Conservation (phyloP, 306 rosid species). For the Lagenaria siceraria region DNA sequence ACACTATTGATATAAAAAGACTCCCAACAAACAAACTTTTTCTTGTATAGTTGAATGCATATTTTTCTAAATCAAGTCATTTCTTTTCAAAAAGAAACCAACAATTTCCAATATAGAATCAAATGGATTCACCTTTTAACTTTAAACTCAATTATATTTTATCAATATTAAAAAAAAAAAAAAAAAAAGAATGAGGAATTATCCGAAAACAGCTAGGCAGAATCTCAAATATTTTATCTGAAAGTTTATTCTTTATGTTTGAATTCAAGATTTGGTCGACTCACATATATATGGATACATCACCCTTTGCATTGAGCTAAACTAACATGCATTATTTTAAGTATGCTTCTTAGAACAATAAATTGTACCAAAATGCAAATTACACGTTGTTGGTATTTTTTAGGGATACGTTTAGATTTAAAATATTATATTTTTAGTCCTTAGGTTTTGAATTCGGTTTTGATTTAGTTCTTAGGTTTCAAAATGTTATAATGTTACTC, state of each 20-base stretch:
- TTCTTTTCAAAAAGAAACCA: not conserved
- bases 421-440: too few relatives aligned
- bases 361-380: too few relatives aligned
- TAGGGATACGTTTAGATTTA: too few relatives aligned
- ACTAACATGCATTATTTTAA: not conserved
- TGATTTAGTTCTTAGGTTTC: too few relatives aligned
- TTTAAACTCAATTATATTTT: not conserved
- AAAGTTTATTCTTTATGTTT: not conserved
- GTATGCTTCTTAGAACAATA: too few relatives aligned
- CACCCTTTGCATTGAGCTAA: not conserved
- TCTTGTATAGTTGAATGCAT: not conserved
- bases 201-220: not conserved
- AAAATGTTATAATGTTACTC: too few relatives aligned
- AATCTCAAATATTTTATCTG: not conserved
- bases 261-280: not conserved
- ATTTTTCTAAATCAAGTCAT: not conserved
- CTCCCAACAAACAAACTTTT: not conserved
- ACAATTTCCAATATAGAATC: not conserved
- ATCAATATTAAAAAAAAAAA: not conserved
- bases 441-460: too few relatives aligned
- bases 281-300: not conserved
- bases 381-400: too few relatives aligned
- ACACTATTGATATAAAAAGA: not conserved
- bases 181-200: not conserved
- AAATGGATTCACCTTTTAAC: not conserved